These are phyloP conservation scores for Xanthoconium purpureum DNA, from an alignment of 768 basidiomycete species.

Conservation along the genomic window DNA sequence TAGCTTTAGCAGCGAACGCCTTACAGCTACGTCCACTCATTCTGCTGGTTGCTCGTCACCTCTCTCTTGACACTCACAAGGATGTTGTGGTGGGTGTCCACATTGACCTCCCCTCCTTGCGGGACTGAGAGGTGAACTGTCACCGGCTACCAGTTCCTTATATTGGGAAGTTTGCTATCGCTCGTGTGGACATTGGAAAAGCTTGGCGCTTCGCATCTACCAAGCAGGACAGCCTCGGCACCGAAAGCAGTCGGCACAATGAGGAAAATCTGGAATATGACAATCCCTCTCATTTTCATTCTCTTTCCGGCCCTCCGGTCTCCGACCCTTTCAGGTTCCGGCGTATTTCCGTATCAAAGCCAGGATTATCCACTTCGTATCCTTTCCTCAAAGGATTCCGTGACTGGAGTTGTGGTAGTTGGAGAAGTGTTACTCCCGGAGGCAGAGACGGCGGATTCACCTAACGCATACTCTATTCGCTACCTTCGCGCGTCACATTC, in stretches of 20 bases:
- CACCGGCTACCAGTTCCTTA: constrained; percentile 19
- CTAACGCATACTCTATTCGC: constrained; percentile 46
- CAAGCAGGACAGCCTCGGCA: background rate
- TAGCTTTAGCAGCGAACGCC: constrained; percentile 26
- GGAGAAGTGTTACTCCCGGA: constrained; percentile 58
- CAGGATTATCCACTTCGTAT: constrained; percentile 58
- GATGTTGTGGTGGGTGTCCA: constrained; percentile 20
- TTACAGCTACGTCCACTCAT: constrained; percentile 26
- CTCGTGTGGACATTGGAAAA: constrained; percentile 14
- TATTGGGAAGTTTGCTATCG: constrained; percentile 19
- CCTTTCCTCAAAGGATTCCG: constrained; percentile 61
- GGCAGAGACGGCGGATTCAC: constrained; percentile 28
- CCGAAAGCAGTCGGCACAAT: background rate
- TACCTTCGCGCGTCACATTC: constrained; percentile 67
- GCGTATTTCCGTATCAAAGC: constrained; percentile 47
- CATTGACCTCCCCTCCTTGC: background rate
- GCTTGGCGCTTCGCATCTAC: background rate
- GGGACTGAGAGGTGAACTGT: constrained; percentile 1
- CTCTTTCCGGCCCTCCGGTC: constrained; percentile 43
- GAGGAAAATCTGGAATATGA: constrained; percentile 12
- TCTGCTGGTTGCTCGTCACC: constrained; percentile 5
- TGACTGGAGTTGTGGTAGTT: constrained; percentile 82
- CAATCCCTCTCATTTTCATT: constrained; percentile 34
- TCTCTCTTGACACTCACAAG: constrained; percentile 22
- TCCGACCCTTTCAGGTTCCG: constrained; percentile 57